Base-by-base conservation (phyloP, 2,329 filamentous ascomycete genomes). In the Zymoseptoria crescenta region DNA sequence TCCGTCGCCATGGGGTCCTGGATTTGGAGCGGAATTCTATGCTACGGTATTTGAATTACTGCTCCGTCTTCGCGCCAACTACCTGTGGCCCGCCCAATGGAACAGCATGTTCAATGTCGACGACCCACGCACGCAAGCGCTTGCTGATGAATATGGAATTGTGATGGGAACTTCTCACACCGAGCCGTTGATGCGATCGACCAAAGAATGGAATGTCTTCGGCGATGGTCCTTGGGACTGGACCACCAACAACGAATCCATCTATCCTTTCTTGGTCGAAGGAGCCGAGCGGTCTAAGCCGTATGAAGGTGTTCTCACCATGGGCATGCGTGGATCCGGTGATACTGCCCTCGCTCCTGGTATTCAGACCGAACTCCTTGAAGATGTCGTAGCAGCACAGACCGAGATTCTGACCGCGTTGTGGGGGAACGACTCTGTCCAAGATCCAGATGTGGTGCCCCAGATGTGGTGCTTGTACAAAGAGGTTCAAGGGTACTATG, bases 391-490 rank as follows among this genome's bases (percentile, higher is more conserved):
- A 2, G 66, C 76, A 2, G 79, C 82, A 30, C 86, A 89, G 69
- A 78, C 82, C 54, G 69, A 79, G 8, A 85, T 86, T 59, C 76
- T 87, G 50, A 76, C 75, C 20, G 77, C 81, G 2, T 81, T 87
- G 0, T 79, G 87, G 50, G 78, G 77, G 10, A 72, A 76, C 57
- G 73, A 77, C 63, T 80, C 77, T 4, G 73, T 78, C 2, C 72
- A 71, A 1, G 72, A 81, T 52, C 76, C 81, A 45, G 72, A 78
- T 3, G 74, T 78, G 1, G 80, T 86, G 0, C 86, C 87, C 5
- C 86, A 89, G 71, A 80, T 86, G 73, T 89, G 87, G 86, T 88
- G 85, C 65, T 74, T 89, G 61, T 90, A 89, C 73, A 89, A 88
- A 69, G 87, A 90, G 69, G 86, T 90, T 1, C 85, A 87, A 72